Evolutionary conservation across 176 grass and related monocot species (phyloP), one percentile per base, ranked within the genome.

Genomic region (Juncus inflexus): DNA sequence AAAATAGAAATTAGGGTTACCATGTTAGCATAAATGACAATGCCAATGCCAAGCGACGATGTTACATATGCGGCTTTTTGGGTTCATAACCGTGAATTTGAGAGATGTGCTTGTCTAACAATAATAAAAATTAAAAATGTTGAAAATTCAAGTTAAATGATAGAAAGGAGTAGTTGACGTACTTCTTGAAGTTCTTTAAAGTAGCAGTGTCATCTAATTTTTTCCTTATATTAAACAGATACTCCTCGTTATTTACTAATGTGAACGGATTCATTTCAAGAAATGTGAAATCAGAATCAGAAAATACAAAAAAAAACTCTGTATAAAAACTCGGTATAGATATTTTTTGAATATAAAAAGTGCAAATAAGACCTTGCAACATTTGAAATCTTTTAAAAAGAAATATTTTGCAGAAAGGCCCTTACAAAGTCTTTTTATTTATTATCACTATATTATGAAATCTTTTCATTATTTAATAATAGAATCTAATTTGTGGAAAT

Each of bases 141-240:
- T 28, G 19, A 28, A 28, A 28, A 28, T 28, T 28, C 19, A 28
- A 28, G 19, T 28, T 28, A 28, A 28, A 28, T 28, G 19, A 28
- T 28, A 28, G 2, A 1, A 65, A 14, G 12, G 41, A 3, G 14
- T 15, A 64, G 8, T 12, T 42, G 67, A 36, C 77, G 35, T 89
- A 89, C 94, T 86, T 99, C 15, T 90, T 86, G 56, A 99, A 99
- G 86, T 99, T 99, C 76, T 99, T 99, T 75, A 99, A 99, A 67
- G 88, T 85, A 13, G 94, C 88, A 42, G 94, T 99, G 83, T 99
- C 88, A 65, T 99, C 94, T 8, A 99, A 61, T 77, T 99, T 88
- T 63, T 88, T 88, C 83, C 94, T 85, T 85, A 99, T 99, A 70
- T 99, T 88, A 49, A 99, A 58, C 62, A 85, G 94, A 70, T 99